Evolutionary conservation across 441 rosid genomes (phyloP).

Genomic region (Omphalea diandra): DNA sequence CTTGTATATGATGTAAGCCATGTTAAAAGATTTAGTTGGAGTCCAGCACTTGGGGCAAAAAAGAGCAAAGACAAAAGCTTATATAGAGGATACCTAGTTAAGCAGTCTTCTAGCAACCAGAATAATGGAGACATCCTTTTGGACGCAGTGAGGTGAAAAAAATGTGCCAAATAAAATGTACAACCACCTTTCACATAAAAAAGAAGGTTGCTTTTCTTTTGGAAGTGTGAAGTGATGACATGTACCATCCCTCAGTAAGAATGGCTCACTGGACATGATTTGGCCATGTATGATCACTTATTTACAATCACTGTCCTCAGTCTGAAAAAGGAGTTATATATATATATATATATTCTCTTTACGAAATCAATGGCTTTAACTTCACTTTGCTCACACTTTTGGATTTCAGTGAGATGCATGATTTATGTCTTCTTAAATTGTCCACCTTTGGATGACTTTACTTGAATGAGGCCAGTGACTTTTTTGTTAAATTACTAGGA

Average conservation of each 20-base stretch:
- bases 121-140: conserved; percentile 34
- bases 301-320: background rate
- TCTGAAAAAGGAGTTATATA: too few relatives aligned
- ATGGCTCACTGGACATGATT: background rate
- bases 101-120: conserved; percentile 23
- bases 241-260: background rate
- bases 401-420: background rate
- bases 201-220: conserved; percentile 23
- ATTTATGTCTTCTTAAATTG: too few relatives aligned
- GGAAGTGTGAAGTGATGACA: conserved; percentile 5
- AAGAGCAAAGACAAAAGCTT: conserved; percentile 15
- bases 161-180: conserved; percentile 18
- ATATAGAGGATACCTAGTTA: conserved; percentile 9
- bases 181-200: conserved; percentile 25
- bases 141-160: conserved; percentile 17
- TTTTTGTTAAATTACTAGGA: background rate
- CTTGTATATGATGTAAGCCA: conserved; percentile 15
- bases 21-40: conserved; percentile 11
- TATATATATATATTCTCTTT: background rate
- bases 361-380: conserved; percentile 3
- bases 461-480: background rate
- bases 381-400: conserved; percentile 5
- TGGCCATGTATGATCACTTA: conserved; percentile 6
- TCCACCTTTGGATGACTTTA: conserved; percentile 9
- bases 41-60: conserved; percentile 18